Conservation (phyloP, 441 rosid species). For the Aleurites moluccanus region DNA sequence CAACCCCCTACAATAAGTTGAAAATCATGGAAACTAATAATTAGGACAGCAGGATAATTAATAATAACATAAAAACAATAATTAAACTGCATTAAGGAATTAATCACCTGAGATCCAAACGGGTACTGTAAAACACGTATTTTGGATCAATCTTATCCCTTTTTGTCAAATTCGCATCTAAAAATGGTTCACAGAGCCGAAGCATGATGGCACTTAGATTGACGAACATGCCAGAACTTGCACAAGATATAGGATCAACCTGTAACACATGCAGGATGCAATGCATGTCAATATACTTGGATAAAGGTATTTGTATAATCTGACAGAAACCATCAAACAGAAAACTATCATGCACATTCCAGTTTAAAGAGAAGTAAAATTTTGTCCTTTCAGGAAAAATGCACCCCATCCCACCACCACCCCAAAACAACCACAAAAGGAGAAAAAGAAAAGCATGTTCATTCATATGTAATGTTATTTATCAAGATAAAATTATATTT, state of each 20-base stretch:
- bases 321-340: too few species aligned
- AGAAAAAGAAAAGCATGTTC: background rate
- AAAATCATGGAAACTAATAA: slow-evolving; percentile 16
- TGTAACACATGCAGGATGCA: slow-evolving; percentile 36
- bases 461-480: background rate
- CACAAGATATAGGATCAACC: slow-evolving; percentile 94
- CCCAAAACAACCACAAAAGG: background rate
- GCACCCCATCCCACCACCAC: background rate
- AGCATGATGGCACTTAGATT: slow-evolving; percentile 97
- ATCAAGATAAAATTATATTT: slow-evolving; percentile 1
- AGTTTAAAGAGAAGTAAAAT: background rate
- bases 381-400: background rate
- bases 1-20: slow-evolving; percentile 51
- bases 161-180: slow-evolving; percentile 75
- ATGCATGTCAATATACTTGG: slow-evolving; percentile 10
- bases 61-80: background rate
- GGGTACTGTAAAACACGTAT: slow-evolving; percentile 65
- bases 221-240: slow-evolving; percentile 98
- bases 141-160: slow-evolving; percentile 84
- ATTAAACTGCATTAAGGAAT: slow-evolving; percentile 7
- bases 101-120: slow-evolving; percentile 81
- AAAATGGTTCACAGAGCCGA: slow-evolving; percentile 84
- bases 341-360: background rate
- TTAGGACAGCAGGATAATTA: slow-evolving; percentile 20
- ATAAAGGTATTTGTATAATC: background rate